Conservation (phyloP, 129 eudicot genomes). For the carrot (Daucus carota) region DNA sequence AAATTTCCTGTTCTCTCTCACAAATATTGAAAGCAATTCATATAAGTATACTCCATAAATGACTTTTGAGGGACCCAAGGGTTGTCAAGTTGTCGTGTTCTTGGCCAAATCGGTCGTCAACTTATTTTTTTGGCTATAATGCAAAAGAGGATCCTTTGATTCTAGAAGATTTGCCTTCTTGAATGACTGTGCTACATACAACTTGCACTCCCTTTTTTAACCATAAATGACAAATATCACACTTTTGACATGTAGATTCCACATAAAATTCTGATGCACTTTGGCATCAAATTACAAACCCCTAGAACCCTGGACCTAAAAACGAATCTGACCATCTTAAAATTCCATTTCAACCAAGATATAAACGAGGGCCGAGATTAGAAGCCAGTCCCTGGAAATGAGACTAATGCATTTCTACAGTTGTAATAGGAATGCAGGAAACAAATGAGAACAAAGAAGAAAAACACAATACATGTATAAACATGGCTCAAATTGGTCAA, state of each 20-base stretch:
- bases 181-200: not conserved
- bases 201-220: not conserved
- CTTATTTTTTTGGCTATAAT: too few species aligned
- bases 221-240: not conserved
- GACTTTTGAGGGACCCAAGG: not conserved
- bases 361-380: too few species aligned
- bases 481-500: too few species aligned
- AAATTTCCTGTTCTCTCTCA: not conserved
- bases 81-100: not conserved
- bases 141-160: not conserved
- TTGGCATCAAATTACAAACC: not conserved
- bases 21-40: not conserved
- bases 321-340: too few species aligned
- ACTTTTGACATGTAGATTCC: not conserved
- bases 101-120: not conserved
- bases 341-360: too few species aligned
- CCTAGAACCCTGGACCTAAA: not conserved
- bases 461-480: too few species aligned
- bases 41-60: not conserved
- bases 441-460: too few species aligned
- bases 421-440: not conserved
- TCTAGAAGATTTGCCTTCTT: not conserved
- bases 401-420: not conserved
- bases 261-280: not conserved
- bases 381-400: not conserved